A percentile compares a stretch with the other conserved stretches of the same genome.
Conservation (phyloP, 495 filamentous ascomycete genomes). For the Neurospora intermedia region DNA sequence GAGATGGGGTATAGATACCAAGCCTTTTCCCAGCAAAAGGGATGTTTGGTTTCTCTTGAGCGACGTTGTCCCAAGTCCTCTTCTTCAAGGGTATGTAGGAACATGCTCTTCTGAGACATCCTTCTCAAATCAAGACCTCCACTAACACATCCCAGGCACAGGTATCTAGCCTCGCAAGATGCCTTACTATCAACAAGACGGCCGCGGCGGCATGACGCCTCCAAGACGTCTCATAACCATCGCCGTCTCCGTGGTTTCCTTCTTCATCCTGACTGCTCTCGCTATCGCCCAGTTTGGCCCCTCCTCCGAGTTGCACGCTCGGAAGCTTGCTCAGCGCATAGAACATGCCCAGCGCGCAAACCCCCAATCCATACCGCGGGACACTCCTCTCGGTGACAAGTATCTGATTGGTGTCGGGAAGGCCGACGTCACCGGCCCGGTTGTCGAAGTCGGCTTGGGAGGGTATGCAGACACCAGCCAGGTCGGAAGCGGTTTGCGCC, state of each 20-base stretch:
- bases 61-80: background rate
- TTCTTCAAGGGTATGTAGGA: background rate
- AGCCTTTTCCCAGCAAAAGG: background rate
- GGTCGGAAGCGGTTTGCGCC: conserved; percentile 68
- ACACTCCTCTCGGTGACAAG: conserved; percentile 30
- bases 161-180: background rate
- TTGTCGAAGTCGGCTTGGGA: conserved; percentile 41
- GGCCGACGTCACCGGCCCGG: conserved; percentile 85
- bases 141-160: background rate
- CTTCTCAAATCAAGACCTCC: background rate
- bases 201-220: background rate
- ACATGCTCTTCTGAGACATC: background rate
- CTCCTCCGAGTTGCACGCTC: background rate
- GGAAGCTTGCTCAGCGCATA: background rate
- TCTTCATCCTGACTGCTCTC: conserved; percentile 13
- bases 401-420: conserved; percentile 86
- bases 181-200: background rate
- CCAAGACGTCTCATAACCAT: conserved; percentile 1
- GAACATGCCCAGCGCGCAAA: background rate
- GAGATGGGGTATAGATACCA: background rate
- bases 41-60: background rate
- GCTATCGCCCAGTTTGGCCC: conserved; percentile 6
- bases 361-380: background rate
- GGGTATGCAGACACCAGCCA: conserved; percentile 76
- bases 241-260: conserved; percentile 9